Conservation (phyloP, 257 asterid genomes). For the Echites panduratus region DNA sequence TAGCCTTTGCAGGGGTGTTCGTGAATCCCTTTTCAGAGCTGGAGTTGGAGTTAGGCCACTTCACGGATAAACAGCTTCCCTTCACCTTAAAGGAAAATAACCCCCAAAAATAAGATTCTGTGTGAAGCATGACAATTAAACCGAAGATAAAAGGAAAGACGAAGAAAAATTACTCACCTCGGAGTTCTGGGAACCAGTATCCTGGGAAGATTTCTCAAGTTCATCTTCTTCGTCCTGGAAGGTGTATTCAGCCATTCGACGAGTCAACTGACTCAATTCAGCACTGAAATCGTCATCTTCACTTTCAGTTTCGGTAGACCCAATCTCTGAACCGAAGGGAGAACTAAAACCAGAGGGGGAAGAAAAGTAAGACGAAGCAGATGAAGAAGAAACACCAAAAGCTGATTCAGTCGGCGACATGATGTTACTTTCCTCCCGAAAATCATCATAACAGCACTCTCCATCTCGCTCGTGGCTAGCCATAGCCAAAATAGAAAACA, state of each 20-base stretch:
- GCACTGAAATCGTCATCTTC: slow-evolving; percentile 57
- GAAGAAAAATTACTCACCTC: not conserved
- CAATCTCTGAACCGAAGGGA: slow-evolving; percentile 59
- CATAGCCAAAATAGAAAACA: slow-evolving; percentile 9
- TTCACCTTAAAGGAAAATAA: not conserved
- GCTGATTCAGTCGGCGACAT: slow-evolving; percentile 20
- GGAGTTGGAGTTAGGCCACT: slow-evolving; percentile 18
- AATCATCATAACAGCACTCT: not conserved
- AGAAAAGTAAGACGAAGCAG: slow-evolving; percentile 27
- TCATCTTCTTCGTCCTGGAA: slow-evolving; percentile 58
- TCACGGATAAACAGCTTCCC: slow-evolving; percentile 5
- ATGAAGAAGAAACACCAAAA: slow-evolving; percentile 6
- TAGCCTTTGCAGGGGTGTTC: slow-evolving; percentile 12
- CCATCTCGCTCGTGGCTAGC: slow-evolving; percentile 6
- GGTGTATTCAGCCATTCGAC: slow-evolving; percentile 83
- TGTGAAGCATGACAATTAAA: too few relatives aligned
- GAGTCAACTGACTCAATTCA: slow-evolving; percentile 77
- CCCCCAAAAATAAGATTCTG: not conserved
- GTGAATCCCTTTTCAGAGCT: slow-evolving; percentile 10
- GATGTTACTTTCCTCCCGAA: not conserved
- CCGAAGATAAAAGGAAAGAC: too few relatives aligned
- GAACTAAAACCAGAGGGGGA: slow-evolving; percentile 61
- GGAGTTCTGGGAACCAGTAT: not conserved
- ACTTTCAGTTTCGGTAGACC: slow-evolving; percentile 47
- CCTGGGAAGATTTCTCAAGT: not conserved